Percentiles rank a stretch among this genome's conserved stretches.
Conservation (phyloP, 2,329 filamentous ascomycete species). For the Emergomyces africanus region DNA sequence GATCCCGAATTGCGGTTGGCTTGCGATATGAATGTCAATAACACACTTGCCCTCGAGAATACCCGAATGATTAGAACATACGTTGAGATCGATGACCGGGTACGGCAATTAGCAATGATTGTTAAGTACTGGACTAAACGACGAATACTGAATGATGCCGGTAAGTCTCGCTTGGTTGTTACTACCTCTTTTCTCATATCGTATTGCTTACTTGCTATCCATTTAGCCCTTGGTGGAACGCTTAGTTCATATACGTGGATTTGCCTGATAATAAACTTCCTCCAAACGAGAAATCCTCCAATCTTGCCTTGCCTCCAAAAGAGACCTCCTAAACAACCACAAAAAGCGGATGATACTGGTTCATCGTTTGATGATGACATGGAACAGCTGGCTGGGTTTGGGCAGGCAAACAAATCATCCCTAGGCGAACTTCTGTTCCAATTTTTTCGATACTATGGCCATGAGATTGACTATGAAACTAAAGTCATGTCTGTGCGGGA, state of each 20-base stretch:
- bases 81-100: slow-evolving; percentile 80
- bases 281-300: slow-evolving; percentile 74
- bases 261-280: slow-evolving; percentile 91
- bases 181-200: slow-evolving; percentile 1
- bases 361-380: slow-evolving; percentile 77
- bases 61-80: slow-evolving; percentile 97
- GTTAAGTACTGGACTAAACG: slow-evolving; percentile 95
- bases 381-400: slow-evolving; percentile 58
- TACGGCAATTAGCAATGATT: slow-evolving; percentile 87
- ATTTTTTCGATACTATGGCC: slow-evolving; percentile 90
- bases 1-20: slow-evolving; percentile 81
- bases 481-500: slow-evolving; percentile 72
- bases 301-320: slow-evolving; percentile 79
- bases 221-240: slow-evolving; percentile 72
- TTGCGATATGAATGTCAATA: slow-evolving; percentile 99
- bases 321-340: slow-evolving; percentile 40
- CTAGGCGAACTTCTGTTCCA: slow-evolving; percentile 80
- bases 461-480: slow-evolving; percentile 84
- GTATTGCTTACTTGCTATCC: slow-evolving; percentile 12
- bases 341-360: slow-evolving; percentile 50
- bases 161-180: slow-evolving; percentile 39
- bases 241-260: slow-evolving; percentile 99
- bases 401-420: slow-evolving; percentile 66
- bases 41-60: slow-evolving; percentile 86
- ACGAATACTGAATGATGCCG: slow-evolving; percentile 89